phyloP scores from a whole-genome alignment of 495 filamentous ascomycete species.

The Oidiodendron maius region DNA sequence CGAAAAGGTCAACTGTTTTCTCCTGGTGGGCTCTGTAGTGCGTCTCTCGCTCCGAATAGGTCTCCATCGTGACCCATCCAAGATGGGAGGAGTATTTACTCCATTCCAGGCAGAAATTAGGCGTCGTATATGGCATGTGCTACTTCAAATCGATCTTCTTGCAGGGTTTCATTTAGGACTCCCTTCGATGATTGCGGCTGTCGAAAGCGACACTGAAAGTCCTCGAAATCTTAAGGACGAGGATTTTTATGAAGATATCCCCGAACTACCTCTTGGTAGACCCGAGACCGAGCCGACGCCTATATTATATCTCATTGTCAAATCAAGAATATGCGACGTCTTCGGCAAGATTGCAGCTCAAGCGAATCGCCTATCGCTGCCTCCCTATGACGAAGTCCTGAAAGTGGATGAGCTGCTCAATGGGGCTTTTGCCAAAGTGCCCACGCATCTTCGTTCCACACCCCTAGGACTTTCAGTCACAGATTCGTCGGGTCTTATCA shows the following conservation, averaged over 20 bases:
- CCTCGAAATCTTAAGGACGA: conserved; percentile 43
- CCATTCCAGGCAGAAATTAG: conserved; percentile 51
- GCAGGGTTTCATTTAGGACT: conserved; percentile 47
- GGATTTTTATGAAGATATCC: conserved; percentile 39
- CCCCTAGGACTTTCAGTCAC: conserved; percentile 54
- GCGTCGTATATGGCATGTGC: conserved; percentile 45
- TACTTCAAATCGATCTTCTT: conserved; percentile 43
- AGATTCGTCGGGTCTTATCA: conserved; percentile 57
- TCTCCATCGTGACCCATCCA: conserved; percentile 45
- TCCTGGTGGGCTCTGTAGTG: conserved; percentile 39
- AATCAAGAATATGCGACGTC: conserved; percentile 30
- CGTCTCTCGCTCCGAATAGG: conserved; percentile 51
- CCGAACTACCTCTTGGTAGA: conserved; percentile 34
- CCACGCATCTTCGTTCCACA: conserved; percentile 51
- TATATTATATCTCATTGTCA: conserved; percentile 42
- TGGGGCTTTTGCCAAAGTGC: conserved; percentile 49
- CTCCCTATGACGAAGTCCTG: conserved; percentile 61
- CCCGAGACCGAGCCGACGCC: conserved; percentile 39
- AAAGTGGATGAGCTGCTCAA: conserved; percentile 56
- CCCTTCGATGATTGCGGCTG: conserved; percentile 40
- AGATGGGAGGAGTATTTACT: conserved; percentile 40
- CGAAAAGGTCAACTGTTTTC: conserved; percentile 39
- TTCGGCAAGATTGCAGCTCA: conserved; percentile 34
- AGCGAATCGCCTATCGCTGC: conserved; percentile 30
- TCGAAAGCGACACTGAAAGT: conserved; percentile 39